phyloP scores from a whole-genome alignment of 2,329 filamentous ascomycete genomes.

The Sordariomycetes sp. region DNA sequence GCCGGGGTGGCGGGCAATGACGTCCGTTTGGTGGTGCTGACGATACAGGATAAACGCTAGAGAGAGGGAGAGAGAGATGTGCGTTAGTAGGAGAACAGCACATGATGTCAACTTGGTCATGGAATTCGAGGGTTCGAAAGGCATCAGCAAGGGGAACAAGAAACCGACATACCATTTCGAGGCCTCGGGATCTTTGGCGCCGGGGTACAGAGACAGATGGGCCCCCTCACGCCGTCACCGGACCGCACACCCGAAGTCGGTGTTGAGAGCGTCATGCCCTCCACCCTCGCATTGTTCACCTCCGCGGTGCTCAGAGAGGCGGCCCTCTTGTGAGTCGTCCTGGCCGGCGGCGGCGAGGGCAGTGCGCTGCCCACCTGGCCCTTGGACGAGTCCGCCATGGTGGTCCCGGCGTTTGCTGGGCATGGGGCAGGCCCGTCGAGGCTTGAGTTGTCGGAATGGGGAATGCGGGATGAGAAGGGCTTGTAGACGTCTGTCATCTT shows the following conservation, averaged over 20 bases:
- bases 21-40: slow-evolving; percentile 75
- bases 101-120: too few relatives aligned
- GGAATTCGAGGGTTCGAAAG: background rate
- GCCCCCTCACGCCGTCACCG: slow-evolving; percentile 15
- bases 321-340: slow-evolving; percentile 23
- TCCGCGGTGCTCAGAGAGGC: slow-evolving; percentile 30
- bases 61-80: slow-evolving; percentile 35
- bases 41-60: slow-evolving; percentile 97
- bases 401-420: background rate
- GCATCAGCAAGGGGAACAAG: background rate
- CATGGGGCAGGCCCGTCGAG: background rate
- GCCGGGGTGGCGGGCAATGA: slow-evolving; percentile 73
- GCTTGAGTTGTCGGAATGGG: background rate
- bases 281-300: slow-evolving; percentile 22
- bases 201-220: slow-evolving; percentile 42
- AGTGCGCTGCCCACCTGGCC: background rate
- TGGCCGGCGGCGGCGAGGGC: background rate
- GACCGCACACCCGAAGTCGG: slow-evolving; percentile 11
- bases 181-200: slow-evolving; percentile 44
- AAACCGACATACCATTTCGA: slow-evolving; percentile 37
- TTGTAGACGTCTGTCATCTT: background rate
- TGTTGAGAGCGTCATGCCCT: slow-evolving; percentile 20
- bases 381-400: background rate
- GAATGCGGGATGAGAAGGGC: background rate
- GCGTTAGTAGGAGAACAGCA: background rate